Base-by-base conservation (phyloP, 2,329 filamentous ascomycete genomes). In the Aspergillus puulaauensis region DNA sequence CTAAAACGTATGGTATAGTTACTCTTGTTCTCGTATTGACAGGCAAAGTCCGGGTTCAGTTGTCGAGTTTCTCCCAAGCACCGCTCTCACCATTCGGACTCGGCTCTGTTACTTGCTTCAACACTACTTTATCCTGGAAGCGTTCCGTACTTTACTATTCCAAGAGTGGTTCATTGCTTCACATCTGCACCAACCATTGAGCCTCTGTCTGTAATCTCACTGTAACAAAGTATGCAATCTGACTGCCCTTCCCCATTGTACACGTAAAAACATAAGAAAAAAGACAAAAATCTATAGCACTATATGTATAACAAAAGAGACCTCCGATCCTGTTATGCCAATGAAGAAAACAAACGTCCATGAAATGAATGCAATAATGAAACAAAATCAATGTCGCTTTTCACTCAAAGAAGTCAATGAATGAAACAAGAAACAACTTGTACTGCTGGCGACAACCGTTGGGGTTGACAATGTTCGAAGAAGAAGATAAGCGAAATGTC, bases 261-360 rank as follows among this genome's bases (percentile, higher is more conserved):
- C 45, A 54, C 33, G 41, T 53, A 19, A 39, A 52, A 43, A 46
- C 49, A 58, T 41, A 45, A 47, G 44, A 50, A 53, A 51, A 39
- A 47, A 48, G 6, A 5, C 14, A 56, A 57, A 46, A 64, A 62
- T 67, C 65, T 66, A 48, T 52, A 52, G 57, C 54, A 59, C 54
- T 64, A 64, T 64, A 55, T 64, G 61, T 64, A 64, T 61, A 62
- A 49, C 52, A 43, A 59, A 58, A 61, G 40, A 62, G 54, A 57
- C 47, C 46, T 51, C 57, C 63, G 33, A 54, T 51, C 58, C 62
- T 23, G 44, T 55, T 43, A 64, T 64, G 57, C 57, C 47, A 60
- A 59, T 45, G 44, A 58, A 23, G 33, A 52, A 51, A 48, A 52
- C 35, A 52, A 47, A 35, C 19, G 51, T 44, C 40, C 17, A 14